Evolutionary conservation across 2,329 filamentous ascomycete genomes (phyloP).

Genomic region (Penicillium glabrum): DNA sequence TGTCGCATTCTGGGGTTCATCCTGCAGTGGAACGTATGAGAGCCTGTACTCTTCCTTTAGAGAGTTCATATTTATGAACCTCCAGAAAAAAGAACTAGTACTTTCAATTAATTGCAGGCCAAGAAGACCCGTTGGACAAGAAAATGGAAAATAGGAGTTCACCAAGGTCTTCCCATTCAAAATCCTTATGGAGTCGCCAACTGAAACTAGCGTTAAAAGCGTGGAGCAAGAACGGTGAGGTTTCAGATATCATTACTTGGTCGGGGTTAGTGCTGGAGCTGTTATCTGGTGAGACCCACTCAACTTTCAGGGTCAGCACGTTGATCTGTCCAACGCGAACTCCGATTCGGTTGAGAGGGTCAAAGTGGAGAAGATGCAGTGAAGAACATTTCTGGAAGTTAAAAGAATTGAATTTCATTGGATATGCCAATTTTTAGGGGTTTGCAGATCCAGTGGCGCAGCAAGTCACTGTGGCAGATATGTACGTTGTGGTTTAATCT

Average conservation of each 20-base stretch:
- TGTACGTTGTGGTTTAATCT: not conserved
- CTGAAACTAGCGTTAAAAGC: conserved; percentile 12
- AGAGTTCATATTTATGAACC: conserved; percentile 5
- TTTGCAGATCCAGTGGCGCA: not conserved
- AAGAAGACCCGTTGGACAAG: not conserved
- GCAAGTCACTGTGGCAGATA: not conserved
- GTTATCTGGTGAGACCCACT: conserved; percentile 6
- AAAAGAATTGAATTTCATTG: not conserved
- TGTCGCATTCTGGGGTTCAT: conserved; percentile 1
- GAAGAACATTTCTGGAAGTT: not conserved
- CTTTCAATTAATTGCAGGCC: not conserved
- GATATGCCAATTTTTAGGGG: not conserved
- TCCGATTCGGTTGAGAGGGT: not conserved
- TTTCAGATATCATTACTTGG: conserved; percentile 4
- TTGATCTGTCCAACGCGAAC: not conserved
- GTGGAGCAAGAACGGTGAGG: conserved; percentile 1
- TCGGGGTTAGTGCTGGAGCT: conserved; percentile 2
- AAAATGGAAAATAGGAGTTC: not conserved
- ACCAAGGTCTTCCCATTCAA: not conserved
- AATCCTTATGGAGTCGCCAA: not conserved
- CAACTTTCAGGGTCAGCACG: not conserved
- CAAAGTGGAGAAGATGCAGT: not conserved
- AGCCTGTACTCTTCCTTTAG: conserved; percentile 15
- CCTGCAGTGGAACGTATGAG: conserved; percentile 14
- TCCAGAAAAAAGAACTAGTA: no score